Evolutionary conservation across 371 early-diverging fungal genomes (phyloP).

Genomic region (Mortierella sp.): DNA sequence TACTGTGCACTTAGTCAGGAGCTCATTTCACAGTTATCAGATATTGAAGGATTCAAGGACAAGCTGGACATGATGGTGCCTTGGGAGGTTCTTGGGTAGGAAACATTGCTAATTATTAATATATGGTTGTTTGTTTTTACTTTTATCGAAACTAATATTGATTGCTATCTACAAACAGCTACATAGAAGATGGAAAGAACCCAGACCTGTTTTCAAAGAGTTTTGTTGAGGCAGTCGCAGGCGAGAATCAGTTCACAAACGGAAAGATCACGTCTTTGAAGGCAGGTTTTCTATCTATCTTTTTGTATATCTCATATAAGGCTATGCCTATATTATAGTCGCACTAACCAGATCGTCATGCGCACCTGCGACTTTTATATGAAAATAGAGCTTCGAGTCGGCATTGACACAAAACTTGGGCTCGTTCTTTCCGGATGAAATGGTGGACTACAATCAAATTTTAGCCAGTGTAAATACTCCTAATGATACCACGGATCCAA

Average conservation of each 20-base stretch:
- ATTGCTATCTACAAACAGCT: conserved; percentile 48
- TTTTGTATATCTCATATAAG: not conserved
- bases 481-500: not conserved
- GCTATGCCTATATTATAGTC: not conserved
- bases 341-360: not conserved
- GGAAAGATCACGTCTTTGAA: conserved; percentile 79
- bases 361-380: not conserved
- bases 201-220: conserved; percentile 82
- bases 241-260: conserved; percentile 85
- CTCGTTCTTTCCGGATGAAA: conserved; percentile 39
- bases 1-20: conserved; percentile 61
- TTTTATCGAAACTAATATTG: not conserved
- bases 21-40: conserved; percentile 70
- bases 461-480: conserved; percentile 7
- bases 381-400: conserved; percentile 39
- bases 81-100: conserved; percentile 77
- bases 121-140: not conserved
- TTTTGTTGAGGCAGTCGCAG: conserved; percentile 79
- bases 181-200: conserved; percentile 76
- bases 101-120: not conserved
- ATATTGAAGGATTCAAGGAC: conserved; percentile 73
- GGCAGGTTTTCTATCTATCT: conserved; percentile 45
- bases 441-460: conserved; percentile 30
- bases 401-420: conserved; percentile 45
- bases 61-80: conserved; percentile 70